Percentiles rank a stretch among this genome's conserved stretches.
phyloP scores from a whole-genome alignment of 805 yeast genomes.

The Sugiyamaella marilandica region DNA sequence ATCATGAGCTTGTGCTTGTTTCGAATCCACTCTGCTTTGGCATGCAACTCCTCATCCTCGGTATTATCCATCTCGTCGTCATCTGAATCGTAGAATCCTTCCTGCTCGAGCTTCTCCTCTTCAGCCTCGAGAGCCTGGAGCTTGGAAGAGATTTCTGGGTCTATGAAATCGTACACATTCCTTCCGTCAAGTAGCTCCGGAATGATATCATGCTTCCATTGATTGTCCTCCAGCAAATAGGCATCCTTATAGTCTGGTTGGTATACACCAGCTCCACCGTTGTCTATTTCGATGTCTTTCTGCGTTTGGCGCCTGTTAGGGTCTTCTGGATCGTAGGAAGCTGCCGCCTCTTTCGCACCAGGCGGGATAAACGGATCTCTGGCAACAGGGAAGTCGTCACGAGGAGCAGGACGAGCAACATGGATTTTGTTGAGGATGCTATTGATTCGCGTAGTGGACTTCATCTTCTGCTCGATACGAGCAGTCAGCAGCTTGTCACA shows the following conservation, averaged over 20 bases:
- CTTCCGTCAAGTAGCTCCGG: constrained; percentile 96
- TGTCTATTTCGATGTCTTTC: constrained; percentile 84
- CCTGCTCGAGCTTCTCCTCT: constrained; percentile 87
- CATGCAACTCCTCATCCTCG: constrained; percentile 62
- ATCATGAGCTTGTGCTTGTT: constrained; percentile 92
- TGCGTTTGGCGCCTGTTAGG: constrained; percentile 79
- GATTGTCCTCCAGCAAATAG: constrained; percentile 88
- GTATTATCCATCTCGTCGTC: constrained; percentile 57
- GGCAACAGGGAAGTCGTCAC: constrained; percentile 66
- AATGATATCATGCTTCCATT: constrained; percentile 96
- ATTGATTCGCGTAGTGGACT: constrained; percentile 83
- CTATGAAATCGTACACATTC: constrained; percentile 95
- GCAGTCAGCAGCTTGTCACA: constrained; percentile 95
- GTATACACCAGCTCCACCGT: constrained; percentile 99
- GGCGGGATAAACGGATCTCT: constrained; percentile 84
- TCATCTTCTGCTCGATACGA: constrained; percentile 87
- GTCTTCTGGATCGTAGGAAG: constrained; percentile 72
- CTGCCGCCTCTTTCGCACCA: constrained; percentile 44
- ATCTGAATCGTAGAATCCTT: constrained; percentile 94
- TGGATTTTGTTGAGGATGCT: constrained; percentile 93
- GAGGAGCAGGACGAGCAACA: constrained; percentile 80
- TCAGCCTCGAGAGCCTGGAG: constrained; percentile 94
- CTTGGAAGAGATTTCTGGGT: constrained; percentile 90
- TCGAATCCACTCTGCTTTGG: constrained; percentile 93
- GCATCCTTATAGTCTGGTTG: constrained; percentile 90